Conservation (phyloP, 2,329 filamentous ascomycete species). For the Apiospora marii region DNA sequence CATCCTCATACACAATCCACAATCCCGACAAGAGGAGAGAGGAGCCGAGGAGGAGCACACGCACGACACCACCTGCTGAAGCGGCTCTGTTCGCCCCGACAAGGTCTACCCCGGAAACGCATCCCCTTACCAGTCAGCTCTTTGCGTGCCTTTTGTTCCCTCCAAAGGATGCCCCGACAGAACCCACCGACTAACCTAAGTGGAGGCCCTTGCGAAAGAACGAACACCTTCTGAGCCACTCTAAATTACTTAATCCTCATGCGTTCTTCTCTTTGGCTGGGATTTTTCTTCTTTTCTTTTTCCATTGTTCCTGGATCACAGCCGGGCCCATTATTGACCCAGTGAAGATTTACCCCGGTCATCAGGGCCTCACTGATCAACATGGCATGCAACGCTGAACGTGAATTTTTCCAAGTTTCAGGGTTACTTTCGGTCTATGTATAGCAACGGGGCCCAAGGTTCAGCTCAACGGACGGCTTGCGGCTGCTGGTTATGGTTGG, state of each 20-base stretch:
- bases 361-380: not conserved
- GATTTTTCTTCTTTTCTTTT: not conserved
- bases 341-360: not conserved
- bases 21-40: not conserved
- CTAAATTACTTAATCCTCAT: conserved; percentile 3
- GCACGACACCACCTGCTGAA: not conserved
- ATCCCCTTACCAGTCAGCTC: not conserved
- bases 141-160: not conserved
- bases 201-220: conserved; percentile 1
- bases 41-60: not conserved
- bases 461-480: not conserved
- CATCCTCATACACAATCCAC: not conserved
- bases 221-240: conserved; percentile 1
- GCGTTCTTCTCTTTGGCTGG: not conserved
- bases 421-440: not conserved
- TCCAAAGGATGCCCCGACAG: not conserved
- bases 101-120: conserved; percentile 15
- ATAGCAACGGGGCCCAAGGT: conserved; percentile 6
- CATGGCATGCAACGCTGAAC: conserved; percentile 2
- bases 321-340: not conserved
- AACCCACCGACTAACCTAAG: not conserved
- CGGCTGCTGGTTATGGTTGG: not conserved
- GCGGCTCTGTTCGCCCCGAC: conserved; percentile 7
- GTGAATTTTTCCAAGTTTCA: not conserved
- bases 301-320: not conserved